Conservation (phyloP, 2,329 filamentous ascomycete species). For the Cadophora malorum region DNA sequence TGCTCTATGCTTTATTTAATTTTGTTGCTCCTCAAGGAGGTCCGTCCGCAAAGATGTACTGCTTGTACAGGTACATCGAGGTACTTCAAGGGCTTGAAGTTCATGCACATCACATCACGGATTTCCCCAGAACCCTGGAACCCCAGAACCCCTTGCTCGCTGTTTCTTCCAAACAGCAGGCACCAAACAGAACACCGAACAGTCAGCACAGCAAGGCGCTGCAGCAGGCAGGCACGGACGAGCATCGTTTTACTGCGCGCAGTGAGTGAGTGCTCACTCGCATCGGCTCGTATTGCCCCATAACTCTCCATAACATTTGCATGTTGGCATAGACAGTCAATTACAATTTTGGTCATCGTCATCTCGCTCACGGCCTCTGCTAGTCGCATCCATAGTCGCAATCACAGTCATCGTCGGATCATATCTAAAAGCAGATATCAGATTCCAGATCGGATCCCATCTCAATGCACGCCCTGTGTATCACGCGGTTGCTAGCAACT, state of each 20-base stretch:
- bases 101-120: constrained; percentile 14
- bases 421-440: constrained; percentile 5
- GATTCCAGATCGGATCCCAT: constrained; percentile 14
- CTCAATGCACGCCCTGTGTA: constrained; percentile 7
- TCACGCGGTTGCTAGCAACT: constrained; percentile 19
- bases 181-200: neutral
- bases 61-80: constrained; percentile 23
- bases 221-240: neutral
- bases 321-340: constrained; percentile 3
- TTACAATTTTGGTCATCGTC: neutral
- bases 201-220: constrained; percentile 18
- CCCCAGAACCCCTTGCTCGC: constrained; percentile 2
- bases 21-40: constrained; percentile 12
- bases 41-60: constrained; percentile 15
- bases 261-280: constrained; percentile 1
- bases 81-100: constrained; percentile 10
- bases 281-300: constrained; percentile 13
- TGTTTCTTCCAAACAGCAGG: constrained; percentile 21
- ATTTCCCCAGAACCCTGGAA: neutral
- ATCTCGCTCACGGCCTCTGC: constrained; percentile 10
- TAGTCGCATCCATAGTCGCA: neutral
- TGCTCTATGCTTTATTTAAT: neutral
- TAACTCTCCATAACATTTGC: neutral
- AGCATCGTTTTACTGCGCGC: neutral
- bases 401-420: constrained; percentile 6